These are phyloP conservation scores for Endogone sp. DNA, from an alignment of 192 early-diverging fungal species.

Conservation along the genomic window DNA sequence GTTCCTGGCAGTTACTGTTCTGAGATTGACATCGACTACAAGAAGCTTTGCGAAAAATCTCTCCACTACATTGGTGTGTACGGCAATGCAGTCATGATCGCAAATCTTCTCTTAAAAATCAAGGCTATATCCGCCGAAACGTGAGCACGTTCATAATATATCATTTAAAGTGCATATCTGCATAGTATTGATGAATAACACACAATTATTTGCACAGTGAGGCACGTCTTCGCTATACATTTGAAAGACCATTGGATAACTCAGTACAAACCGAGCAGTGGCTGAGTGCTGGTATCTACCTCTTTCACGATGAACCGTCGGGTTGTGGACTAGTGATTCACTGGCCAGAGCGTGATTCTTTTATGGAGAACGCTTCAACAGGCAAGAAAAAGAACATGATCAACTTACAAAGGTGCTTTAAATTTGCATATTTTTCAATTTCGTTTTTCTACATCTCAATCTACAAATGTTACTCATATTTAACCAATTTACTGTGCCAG, in stretches of 20 bases:
- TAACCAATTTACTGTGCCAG: not conserved
- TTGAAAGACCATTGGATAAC: not conserved
- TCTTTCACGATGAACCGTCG: not conserved
- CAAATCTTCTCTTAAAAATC: conserved; percentile 9
- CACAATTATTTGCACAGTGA: too few species aligned
- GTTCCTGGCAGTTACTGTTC: conserved; percentile 4
- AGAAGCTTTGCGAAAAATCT: not conserved
- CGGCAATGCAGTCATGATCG: conserved; percentile 11
- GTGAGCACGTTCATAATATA: too few species aligned
- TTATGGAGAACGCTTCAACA: not conserved
- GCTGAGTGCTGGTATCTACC: not conserved
- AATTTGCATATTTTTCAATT: too few species aligned
- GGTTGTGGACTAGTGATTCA: not conserved
- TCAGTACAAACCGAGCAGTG: not conserved
- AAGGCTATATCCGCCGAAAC: not conserved
- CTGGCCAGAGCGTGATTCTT: not conserved
- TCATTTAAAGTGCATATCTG: too few species aligned
- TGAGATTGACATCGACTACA: conserved; percentile 3
- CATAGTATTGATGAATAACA: too few species aligned
- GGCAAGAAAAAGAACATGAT: not conserved
- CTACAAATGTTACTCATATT: not conserved
- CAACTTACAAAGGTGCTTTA: not conserved
- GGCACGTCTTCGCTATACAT: not conserved
- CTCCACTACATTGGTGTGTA: conserved; percentile 10
- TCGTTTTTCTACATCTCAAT: not conserved